phyloP scores from a whole-genome alignment of 1,284 basidiomycete genomes.

The Naganishia sp. region DNA sequence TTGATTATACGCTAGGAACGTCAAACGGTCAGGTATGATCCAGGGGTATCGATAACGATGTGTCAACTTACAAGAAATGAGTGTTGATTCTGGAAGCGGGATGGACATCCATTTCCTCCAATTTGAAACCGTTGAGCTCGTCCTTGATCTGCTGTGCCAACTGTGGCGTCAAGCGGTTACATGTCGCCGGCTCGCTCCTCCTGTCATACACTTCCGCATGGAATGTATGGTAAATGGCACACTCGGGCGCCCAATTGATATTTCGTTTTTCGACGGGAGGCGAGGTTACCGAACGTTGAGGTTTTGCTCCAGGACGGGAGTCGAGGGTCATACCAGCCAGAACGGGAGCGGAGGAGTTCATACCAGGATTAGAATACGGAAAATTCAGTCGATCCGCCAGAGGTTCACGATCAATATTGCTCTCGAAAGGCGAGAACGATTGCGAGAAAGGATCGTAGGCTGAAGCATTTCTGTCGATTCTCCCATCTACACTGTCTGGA shows the following conservation, averaged over 20 bases:
- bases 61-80: slow-evolving; percentile 58
- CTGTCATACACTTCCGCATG: slow-evolving; percentile 87
- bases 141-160: slow-evolving; percentile 95
- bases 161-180: slow-evolving; percentile 90
- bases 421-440: slow-evolving; percentile 58
- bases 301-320: slow-evolving; percentile 23
- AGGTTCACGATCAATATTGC: slow-evolving; percentile 33
- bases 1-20: slow-evolving; percentile 12
- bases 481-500: slow-evolving; percentile 80
- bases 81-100: slow-evolving; percentile 78
- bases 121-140: slow-evolving; percentile 93
- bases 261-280: slow-evolving; percentile 67
- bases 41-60: neutral
- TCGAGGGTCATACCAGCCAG: slow-evolving; percentile 64
- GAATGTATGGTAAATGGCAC: slow-evolving; percentile 96
- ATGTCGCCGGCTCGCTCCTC: slow-evolving; percentile 91
- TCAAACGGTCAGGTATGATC: neutral
- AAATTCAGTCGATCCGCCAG: slow-evolving; percentile 36
- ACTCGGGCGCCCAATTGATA: slow-evolving; percentile 83
- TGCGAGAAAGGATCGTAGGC: slow-evolving; percentile 59
- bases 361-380: slow-evolving; percentile 64
- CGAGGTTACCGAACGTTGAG: slow-evolving; percentile 42
- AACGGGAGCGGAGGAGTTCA: slow-evolving; percentile 82
- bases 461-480: slow-evolving; percentile 57
- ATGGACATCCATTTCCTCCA: slow-evolving; percentile 98